Evolutionary conservation across 1,284 basidiomycete species (phyloP), one percentile per base, ranked within the genome.

Genomic region (Sphagnurus paluster): DNA sequence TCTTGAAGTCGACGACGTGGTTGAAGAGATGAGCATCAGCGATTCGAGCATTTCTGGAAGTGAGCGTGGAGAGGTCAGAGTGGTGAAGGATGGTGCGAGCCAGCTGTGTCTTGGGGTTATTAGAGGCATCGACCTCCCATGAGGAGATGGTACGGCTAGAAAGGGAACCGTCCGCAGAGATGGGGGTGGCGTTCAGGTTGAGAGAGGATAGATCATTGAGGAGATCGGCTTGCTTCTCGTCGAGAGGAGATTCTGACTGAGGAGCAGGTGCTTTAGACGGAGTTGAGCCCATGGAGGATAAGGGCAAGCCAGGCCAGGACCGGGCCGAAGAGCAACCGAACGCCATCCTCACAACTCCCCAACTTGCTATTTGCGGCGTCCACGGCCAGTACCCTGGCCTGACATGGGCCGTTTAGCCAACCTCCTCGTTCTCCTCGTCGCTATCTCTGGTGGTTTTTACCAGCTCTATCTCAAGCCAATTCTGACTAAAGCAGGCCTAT

Each of bases 21-120:
- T 93, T 95, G 78, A 95, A 97, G 53, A 96, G 76, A 65, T 95
- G 90, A 34, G 75, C 69, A 60, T 92, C 87, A 8, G 77, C 71
- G 44, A 92, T 75, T 42, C 69, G 58, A 0, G 89, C 80, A 8
- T 76, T 58, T 42, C 92, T 86, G 28, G 79, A 80, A 36, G 77
- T 74, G 39, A 98, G 76, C 1, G 85, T 76, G 13, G 75, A 65
- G 48, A 94, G 82, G 66, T 92, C 76, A 33, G 77, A 72, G 60
- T 95, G 89, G 54, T 81, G 73, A 23, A 98, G 75, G 51, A 96
- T 80, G 13, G 90, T 87, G 50, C 90, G 84, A 5, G 92, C 87
- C 26, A 97, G 80, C 56, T 80, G 75, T 8, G 84, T 73, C 63
- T 88, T 88, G 11, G 87, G 77, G 50, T 82, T 75, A 5, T 74